phyloP scores from a whole-genome alignment of 768 basidiomycete species.

The Mycena olivaceomarginata region DNA sequence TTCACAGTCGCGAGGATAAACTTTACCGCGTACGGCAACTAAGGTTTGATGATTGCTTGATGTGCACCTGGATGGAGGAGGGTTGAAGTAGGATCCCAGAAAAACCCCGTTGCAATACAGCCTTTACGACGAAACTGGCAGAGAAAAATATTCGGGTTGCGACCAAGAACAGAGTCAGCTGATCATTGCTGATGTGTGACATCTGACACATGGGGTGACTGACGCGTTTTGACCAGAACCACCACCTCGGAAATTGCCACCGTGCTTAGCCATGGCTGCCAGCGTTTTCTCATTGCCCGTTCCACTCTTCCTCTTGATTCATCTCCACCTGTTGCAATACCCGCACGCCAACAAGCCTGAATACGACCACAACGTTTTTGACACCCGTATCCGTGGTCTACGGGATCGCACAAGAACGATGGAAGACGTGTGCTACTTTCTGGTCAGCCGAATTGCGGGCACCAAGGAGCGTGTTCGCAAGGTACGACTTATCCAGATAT shows the following conservation, averaged over 20 bases:
- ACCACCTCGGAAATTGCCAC: conserved; percentile 5
- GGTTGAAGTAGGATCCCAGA: too few species aligned
- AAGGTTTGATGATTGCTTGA: too few species aligned
- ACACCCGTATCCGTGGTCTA: conserved; percentile 64
- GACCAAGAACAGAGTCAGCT: too few species aligned
- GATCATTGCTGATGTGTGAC: too few species aligned
- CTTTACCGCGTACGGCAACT: too few species aligned
- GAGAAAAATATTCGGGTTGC: too few species aligned
- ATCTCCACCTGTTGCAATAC: conserved; percentile 72
- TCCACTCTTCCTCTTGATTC: conserved; percentile 69
- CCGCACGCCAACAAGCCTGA: conserved; percentile 67
- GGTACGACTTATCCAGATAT: conserved; percentile 42
- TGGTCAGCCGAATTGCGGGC: conserved; percentile 65
- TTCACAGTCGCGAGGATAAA: too few species aligned
- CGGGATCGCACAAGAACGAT: conserved; percentile 70
- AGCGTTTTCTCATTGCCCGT: conserved; percentile 57
- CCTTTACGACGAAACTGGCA: too few species aligned
- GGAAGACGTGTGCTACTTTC: conserved; percentile 72
- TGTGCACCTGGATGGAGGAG: too few species aligned
- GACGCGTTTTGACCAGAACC: conserved; percentile 12
- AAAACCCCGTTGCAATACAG: too few species aligned
- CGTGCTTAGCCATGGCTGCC: conserved; percentile 42
- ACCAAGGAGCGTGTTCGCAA: conserved; percentile 52
- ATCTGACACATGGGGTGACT: background rate
- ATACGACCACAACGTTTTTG: conserved; percentile 71